Base-by-base conservation (phyloP, 768 basidiomycete species). In the Amanita rimosa region DNA sequence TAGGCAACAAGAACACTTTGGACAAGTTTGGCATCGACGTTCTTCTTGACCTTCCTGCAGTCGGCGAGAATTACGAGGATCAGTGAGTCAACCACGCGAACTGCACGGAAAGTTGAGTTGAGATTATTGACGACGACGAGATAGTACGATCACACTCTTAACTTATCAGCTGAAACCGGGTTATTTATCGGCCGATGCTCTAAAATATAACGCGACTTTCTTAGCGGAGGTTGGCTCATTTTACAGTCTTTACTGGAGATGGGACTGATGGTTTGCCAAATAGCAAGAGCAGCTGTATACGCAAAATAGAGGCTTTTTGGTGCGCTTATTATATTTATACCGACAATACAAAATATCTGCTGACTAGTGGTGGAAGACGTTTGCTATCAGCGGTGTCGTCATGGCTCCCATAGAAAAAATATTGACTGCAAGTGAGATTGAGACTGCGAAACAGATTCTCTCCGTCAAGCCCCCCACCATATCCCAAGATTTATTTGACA, bases 1-100 rank as follows among this genome's bases (percentile, higher is more conserved):
- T 83, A 44, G 81, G 81, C 0, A 76, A 78, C 1, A 58, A 58
- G 47, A 74, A 78, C 47, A 70, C 79, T 1, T 63, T 83, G 37
- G 54, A 65, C 17, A 62, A 63, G 6, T 73, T 67, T 8, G 70
- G 69, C 11, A 69, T 83, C 27, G 46, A 62, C 11, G 67, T 76
- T 9, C 61, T 66, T 22, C 54, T 70, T 34, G 70, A 73, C 35
- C 68, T 81, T 3, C 75, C 78, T 5, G 80, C 78, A 43, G 79
- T 83, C 39, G 81, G 81, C 26, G 53, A 51, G 16, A 64, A 68
- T 51, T 68, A 67, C 44, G 58, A 67, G 27, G 68, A 63, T 51
- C 59, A 62, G 64, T 60, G 22, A 49, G 48, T 43, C 14, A 27
- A 10, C 16, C 8, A 16, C 3, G n/a, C 13, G 14, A 21, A 11